Percentiles rank a stretch among this genome's conserved stretches.
Evolutionary conservation across 1,284 basidiomycete genomes (phyloP).

Genomic region (Sanguinoderma infundibulare): DNA sequence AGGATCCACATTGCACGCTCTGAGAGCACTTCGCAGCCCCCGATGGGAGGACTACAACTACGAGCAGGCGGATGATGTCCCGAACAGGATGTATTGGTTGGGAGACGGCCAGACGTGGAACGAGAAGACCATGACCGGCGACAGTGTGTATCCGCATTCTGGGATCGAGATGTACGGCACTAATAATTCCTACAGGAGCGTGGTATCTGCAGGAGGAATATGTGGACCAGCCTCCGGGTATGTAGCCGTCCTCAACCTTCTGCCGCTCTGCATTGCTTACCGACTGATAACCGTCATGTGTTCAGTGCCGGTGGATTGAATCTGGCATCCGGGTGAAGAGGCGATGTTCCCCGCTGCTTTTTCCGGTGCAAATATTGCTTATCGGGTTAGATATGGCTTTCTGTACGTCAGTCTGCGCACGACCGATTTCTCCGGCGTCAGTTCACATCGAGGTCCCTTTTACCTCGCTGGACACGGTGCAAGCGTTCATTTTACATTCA

Average conservation of each 20-base stretch:
- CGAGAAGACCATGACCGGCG: slow-evolving; percentile 46
- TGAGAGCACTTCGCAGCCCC: slow-evolving; percentile 52
- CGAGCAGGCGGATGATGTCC: slow-evolving; percentile 46
- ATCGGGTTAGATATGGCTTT: too few species aligned
- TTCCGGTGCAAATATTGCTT: too few species aligned
- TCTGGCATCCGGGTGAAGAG: too few species aligned
- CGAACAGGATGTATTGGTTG: slow-evolving; percentile 61
- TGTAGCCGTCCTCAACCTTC: too few species aligned
- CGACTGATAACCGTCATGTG: background rate
- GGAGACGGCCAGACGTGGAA: slow-evolving; percentile 57
- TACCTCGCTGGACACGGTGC: too few species aligned
- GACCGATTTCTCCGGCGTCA: too few species aligned
- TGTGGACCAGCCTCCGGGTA: slow-evolving; percentile 16
- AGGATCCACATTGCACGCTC: slow-evolving; percentile 60
- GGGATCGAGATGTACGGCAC: background rate
- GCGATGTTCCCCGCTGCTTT: too few species aligned
- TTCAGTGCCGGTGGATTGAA: background rate
- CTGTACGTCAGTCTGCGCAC: too few species aligned
- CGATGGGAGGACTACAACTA: slow-evolving; percentile 73
- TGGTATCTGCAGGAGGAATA: slow-evolving; percentile 41
- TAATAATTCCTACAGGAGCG: slow-evolving; percentile 38
- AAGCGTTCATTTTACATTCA: too few species aligned
- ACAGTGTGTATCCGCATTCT: slow-evolving; percentile 44
- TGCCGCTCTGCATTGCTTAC: background rate
- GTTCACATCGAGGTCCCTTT: too few species aligned